Evolutionary conservation across 176 grass and related monocot genomes (phyloP).

Genomic region (Eragrostis curvula): DNA sequence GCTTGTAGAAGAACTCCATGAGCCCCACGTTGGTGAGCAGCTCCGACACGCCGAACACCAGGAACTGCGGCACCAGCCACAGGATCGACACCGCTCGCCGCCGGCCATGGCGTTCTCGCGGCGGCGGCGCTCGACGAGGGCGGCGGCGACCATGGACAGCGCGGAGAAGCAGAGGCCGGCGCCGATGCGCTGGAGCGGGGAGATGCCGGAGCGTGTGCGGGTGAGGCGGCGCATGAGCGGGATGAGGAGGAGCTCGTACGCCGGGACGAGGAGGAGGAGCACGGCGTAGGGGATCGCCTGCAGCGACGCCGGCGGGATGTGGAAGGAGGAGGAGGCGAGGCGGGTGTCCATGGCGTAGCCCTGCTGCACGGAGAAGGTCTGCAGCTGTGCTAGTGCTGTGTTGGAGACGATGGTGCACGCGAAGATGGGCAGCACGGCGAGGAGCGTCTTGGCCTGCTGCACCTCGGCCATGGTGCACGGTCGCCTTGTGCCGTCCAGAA

Average conservation of each 20-base stretch:
- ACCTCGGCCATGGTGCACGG: slow-evolving; percentile 74
- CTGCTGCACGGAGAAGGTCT: slow-evolving; percentile 98
- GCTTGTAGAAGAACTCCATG: slow-evolving; percentile 1
- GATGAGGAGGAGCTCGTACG: not conserved
- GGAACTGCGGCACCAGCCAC: not conserved
- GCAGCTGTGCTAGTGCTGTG: slow-evolving; percentile 93
- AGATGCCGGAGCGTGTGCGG: not conserved
- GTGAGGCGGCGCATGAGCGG: not conserved
- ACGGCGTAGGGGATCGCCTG: not conserved
- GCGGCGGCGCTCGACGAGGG: not conserved
- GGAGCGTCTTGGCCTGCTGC: slow-evolving; percentile 77
- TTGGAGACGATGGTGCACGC: slow-evolving; percentile 99
- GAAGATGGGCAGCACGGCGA: slow-evolving; percentile 90
- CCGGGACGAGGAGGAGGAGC: not conserved
- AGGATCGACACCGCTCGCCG: not conserved
- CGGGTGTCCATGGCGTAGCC: slow-evolving; percentile 80
- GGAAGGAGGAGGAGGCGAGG: not conserved
- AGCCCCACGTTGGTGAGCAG: not conserved
- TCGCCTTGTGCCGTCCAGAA: slow-evolving; percentile 25
- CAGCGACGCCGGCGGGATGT: not conserved
- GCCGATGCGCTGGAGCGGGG: not conserved
- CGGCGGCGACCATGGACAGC: not conserved
- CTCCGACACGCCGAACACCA: not conserved
- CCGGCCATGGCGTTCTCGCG: not conserved
- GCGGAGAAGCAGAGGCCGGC: not conserved